Evolutionary conservation across 371 early-diverging fungal species (phyloP).

Genomic region (Saksenaea oblongispora): DNA sequence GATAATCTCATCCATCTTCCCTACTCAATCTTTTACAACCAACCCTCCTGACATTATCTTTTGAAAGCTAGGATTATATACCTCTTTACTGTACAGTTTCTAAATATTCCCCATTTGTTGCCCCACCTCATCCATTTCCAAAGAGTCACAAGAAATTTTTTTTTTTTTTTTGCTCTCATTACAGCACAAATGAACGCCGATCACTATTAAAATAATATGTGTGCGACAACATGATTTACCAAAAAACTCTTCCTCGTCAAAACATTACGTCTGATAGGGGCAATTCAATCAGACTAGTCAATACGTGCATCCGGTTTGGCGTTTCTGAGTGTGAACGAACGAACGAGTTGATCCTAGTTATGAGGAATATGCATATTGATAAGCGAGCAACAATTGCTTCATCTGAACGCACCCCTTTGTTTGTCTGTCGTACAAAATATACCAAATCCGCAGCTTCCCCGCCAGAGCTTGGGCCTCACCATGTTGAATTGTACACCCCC

Average conservation of each 20-base stretch:
- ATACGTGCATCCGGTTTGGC: background rate
- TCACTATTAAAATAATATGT: too few species aligned
- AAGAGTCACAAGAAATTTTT: background rate
- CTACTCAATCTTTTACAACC: background rate
- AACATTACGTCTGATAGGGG: too few species aligned
- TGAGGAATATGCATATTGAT: background rate
- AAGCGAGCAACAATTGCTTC: too few species aligned
- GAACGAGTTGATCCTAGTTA: background rate
- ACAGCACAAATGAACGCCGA: too few species aligned
- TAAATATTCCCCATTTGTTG: background rate
- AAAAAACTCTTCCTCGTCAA: too few species aligned
- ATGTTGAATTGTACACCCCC: too few species aligned
- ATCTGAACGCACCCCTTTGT: too few species aligned
- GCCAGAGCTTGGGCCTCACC: too few species aligned
- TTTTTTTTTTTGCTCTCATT: background rate
- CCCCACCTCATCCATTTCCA: background rate
- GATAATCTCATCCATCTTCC: background rate
- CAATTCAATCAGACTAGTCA: too few species aligned
- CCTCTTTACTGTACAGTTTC: background rate
- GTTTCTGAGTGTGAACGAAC: background rate
- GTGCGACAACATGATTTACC: too few species aligned
- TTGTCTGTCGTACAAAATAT: too few species aligned
- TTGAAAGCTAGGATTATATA: slow-evolving; percentile 5
- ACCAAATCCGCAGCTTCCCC: too few species aligned
- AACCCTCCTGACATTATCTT: background rate